Base-by-base conservation (phyloP, 129 eudicot genomes). In the Chrysanthemum lavandulifolium region DNA sequence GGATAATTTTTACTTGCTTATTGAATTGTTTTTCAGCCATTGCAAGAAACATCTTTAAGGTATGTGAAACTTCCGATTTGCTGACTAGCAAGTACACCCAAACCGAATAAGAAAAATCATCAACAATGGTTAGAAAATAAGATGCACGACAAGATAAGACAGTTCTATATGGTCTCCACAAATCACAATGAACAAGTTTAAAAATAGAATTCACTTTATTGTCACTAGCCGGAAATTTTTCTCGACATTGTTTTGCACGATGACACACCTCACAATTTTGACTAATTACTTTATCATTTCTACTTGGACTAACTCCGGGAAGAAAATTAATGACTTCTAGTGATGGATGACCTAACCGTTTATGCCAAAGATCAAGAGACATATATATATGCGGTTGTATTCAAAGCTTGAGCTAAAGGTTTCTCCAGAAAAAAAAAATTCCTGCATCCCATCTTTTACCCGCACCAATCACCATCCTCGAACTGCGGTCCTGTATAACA, bases 31-130 rank as follows among this genome's bases (percentile, higher is more conserved):
- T 56, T n/a, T 36, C 55, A 59, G 12, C 67, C 61, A 51, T 31
- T 45, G 40, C 36, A 1, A 59, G 4, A 45, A 56, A 58, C 15
- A 27, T 21, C 21, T 14, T 36, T 13, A 72, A 18, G 4, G 23
- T 4, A 21, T 18, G 40, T 43, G 15, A 57, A 6, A 59, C 66
- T 3, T 59, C 68, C 5, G 33, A 52, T 56, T 76, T 76, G 31
- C 6, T 31, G 54, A 65, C 60, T n/a, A 67, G 33, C 47, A 69
- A 53, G 7, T 56, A 72, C 2, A 73, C 60, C 77, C 77, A 73
- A 58, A 27, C 29, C 29, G 29, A 27, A 27, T 4, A 4, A 27
- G 29, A 27, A 27, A 27, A 27, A 27, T 27, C 29, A 0, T 27
- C 3, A 27, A 73, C 69, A 11, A 23, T 43, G 3, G 29, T 73